Conservation (phyloP, 805 yeast species). For the Saccharomycopsis sp. region DNA sequence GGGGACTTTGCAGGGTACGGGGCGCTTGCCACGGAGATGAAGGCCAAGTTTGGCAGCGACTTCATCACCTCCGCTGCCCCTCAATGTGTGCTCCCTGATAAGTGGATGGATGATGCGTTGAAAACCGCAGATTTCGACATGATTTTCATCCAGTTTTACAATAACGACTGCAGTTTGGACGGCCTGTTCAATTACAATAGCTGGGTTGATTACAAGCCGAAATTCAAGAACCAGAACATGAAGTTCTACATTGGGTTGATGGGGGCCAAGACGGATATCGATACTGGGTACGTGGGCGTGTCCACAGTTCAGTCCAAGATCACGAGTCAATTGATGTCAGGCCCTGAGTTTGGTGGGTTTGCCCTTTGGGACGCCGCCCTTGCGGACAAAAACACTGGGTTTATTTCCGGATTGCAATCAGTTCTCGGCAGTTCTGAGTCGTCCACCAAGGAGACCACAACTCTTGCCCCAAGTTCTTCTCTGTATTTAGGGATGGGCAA, state of each 20-base stretch:
- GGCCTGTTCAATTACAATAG: conserved; percentile 55
- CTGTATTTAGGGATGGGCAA: no score
- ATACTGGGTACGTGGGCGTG: conserved; percentile 7
- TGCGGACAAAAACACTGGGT: background rate
- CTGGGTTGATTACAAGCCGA: conserved; percentile 44
- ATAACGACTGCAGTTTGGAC: conserved; percentile 59
- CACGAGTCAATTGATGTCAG: background rate
- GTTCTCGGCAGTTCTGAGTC: conserved; percentile 8
- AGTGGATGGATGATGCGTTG: conserved; percentile 49
- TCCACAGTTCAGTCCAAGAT: background rate
- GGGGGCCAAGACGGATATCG: conserved; percentile 23
- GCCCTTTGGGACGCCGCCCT: background rate
- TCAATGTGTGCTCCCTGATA: conserved; percentile 85
- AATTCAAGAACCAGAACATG: conserved; percentile 60
- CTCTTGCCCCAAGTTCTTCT: no score
- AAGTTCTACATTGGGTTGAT: conserved; percentile 50
- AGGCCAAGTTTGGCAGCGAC: conserved; percentile 30
- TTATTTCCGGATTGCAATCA: conserved; percentile 6
- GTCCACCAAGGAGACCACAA: background rate
- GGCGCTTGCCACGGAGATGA: conserved; percentile 39
- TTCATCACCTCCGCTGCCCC: conserved; percentile 86
- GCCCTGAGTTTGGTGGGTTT: background rate
- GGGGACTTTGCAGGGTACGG: conserved; percentile 45
- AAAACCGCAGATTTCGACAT: conserved; percentile 60
- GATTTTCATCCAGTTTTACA: conserved; percentile 82